Percentiles rank a stretch among this genome's conserved stretches.
phyloP scores from a whole-genome alignment of 208 protist genomes.

The Leishmania amazonensis region DNA sequence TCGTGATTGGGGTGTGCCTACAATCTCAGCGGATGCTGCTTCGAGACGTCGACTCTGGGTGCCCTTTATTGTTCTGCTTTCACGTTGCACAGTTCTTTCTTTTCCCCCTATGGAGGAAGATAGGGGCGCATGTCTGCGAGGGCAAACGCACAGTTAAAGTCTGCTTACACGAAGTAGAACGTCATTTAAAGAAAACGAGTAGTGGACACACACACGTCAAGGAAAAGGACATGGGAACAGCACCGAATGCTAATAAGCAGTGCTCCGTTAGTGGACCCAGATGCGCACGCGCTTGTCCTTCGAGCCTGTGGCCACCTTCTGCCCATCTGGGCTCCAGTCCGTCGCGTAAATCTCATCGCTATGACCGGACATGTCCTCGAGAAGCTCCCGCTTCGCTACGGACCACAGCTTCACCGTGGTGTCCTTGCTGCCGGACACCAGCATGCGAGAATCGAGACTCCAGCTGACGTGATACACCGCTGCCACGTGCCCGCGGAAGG shows the following conservation, averaged over 20 bases:
- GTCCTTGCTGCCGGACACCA: conserved; percentile 96
- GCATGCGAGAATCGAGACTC: conserved; percentile 94
- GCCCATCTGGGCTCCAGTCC: conserved; percentile 98
- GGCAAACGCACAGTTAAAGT: background rate
- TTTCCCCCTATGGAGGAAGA: background rate
- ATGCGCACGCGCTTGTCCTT: conserved; percentile 96
- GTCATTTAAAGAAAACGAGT: background rate
- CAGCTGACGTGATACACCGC: conserved; percentile 98
- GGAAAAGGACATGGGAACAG: conserved; percentile 2
- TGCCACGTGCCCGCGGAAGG: conserved; percentile 96
- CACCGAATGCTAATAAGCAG: background rate
- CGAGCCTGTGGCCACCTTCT: conserved; percentile 94
- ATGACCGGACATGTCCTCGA: conserved; percentile 97
- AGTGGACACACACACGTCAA: background rate
- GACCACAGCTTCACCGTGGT: conserved; percentile 98
- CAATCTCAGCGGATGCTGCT: background rate
- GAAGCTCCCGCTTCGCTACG: conserved; percentile 89
- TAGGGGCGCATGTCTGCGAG: background rate
- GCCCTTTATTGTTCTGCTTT: background rate
- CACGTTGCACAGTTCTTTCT: background rate
- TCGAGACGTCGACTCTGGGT: background rate
- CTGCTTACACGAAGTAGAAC: conserved; percentile 2
- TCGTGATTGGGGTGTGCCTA: background rate
- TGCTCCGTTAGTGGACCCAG: conserved; percentile 76
- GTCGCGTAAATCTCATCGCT: conserved; percentile 97